These are phyloP conservation scores for Penicillium canescens DNA, from an alignment of 495 filamentous ascomycete genomes.

Conservation along the genomic window DNA sequence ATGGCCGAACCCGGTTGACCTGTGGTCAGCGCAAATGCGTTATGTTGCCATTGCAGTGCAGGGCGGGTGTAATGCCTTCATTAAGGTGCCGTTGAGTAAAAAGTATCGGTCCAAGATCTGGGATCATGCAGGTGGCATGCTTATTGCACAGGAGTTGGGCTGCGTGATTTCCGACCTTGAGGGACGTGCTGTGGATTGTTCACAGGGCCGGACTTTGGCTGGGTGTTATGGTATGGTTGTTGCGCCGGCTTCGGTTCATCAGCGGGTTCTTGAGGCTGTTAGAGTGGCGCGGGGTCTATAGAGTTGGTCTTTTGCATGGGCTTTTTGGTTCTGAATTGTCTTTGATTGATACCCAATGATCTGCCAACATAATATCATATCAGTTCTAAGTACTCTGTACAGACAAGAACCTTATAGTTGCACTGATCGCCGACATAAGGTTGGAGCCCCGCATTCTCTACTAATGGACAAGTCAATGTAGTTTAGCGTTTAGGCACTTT, in stretches of 20 bases:
- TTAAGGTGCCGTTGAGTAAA: slow-evolving; percentile 60
- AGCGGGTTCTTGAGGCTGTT: slow-evolving; percentile 38
- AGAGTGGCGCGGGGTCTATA: slow-evolving; percentile 12
- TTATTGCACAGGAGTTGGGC: slow-evolving; percentile 66
- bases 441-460: too few species aligned
- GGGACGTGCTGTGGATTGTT: slow-evolving; percentile 42
- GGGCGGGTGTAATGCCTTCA: slow-evolving; percentile 54
- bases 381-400: background rate
- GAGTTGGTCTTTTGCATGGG: background rate
- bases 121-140: slow-evolving; percentile 72
- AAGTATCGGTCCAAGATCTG: slow-evolving; percentile 62
- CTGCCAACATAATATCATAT: slow-evolving; percentile 5
- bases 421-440: too few species aligned
- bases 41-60: slow-evolving; percentile 63
- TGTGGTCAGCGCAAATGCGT: slow-evolving; percentile 65
- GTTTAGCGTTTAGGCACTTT: too few species aligned
- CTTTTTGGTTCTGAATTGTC: background rate
- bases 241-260: slow-evolving; percentile 41
- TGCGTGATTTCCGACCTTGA: slow-evolving; percentile 63
- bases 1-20: slow-evolving; percentile 52
- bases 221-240: slow-evolving; percentile 46
- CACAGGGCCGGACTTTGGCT: slow-evolving; percentile 39
- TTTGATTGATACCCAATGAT: slow-evolving; percentile 1
- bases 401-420: too few species aligned
- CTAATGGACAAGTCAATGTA: too few species aligned